Base-by-base conservation (phyloP, 371 early-diverging fungal species). In the Circinella umbellata region DNA sequence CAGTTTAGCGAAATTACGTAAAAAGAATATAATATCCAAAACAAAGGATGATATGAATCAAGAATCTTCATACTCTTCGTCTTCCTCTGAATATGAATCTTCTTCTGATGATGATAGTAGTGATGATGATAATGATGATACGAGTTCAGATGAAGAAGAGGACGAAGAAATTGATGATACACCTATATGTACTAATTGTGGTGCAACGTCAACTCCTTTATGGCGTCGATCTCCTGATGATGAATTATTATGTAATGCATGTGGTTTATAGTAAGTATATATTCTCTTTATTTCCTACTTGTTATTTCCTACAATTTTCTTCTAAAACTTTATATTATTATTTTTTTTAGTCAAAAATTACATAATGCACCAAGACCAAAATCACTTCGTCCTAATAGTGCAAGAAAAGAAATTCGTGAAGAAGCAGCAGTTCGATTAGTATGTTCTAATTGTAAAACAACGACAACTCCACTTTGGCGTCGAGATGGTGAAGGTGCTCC, bases 391-490 rank as follows among this genome's bases (percentile, higher is more conserved):
- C 72, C 63, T 27, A 67, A 64, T 36, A 53, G 55, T 51, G 53
- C 73, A 3, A 61, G 66, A 3, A 71, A 73, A 51, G 77, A 80
- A 35, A 37, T 68, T 3, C 53, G 59, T 9, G 77, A 76, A 61
- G 71, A 75, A 17, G 74, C 60, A 8, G 20, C 70, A 17, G 47
- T 72, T 20, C 83, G 83, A 67, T 83, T 85, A 3, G 73, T 73
- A 13, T 98, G 98, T 80, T 86, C 87, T 55, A 98, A 99, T 78
- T 98, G 98, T 84, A 75, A 84, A 8, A 95, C 96, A 4, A 92
- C 89, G 1, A 87, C 84, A 27, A 99, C 99, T 3, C 98, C 99
- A 1, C 88, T 98, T 37, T 99, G 99, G 99, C 88, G 99, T 51
- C 88, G 98, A 57, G 93, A 94, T 72, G 88, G 86, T 49, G 85